Evolutionary conservation across 2,329 filamentous ascomycete species (phyloP), one percentile per base, ranked within the genome.

Genomic region (Venturia effusa): DNA sequence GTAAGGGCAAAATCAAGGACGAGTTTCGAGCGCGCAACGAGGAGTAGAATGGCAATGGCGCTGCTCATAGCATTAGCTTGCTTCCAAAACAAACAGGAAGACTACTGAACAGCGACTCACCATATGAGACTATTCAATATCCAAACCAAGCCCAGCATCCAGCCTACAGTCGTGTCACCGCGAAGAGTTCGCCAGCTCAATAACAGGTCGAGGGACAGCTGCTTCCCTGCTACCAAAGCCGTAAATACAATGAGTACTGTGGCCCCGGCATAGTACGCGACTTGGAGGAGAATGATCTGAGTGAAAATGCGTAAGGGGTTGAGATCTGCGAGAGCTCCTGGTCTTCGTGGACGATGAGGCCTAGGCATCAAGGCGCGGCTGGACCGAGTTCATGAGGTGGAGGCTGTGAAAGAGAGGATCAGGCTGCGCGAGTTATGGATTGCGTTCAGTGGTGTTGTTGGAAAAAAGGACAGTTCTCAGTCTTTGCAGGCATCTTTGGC

Each of bases 1-100:
- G 93, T 96, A 30, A 97, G 79, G 39, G 91, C 90, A 74, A 97
- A 99, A 77, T 99, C 94, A 68, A 91, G 91, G 61, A 97, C 89
- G 66, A 97, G 88, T 75, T 97, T 97, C 59, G 89, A 94, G 67
- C 94, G 90, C 24, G 88, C 87, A 68, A 99, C 85, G 65, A 97
- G 80, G 63, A 93, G 77, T 61, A 96, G 85, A 65, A 97, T 88
- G 51, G 91, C 89, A 65, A 95, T 85, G 51, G 90, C 85, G 73
- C 93, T 97, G 71, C 65, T 24, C 5, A 4, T 22, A 60, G n/a
- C n/a, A 60, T 60, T 43, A 60, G 59, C 15, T 30, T 30, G 19
- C 30, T 11, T 55, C 15, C 32, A 17, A 55, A 5, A 60, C 45
- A 15, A 13, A 27, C 10, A 51, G 22, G 37, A 19, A 32, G 22